Conservation (phyloP, 192 early-diverging fungal species). For the Backusella tarrabulga region DNA sequence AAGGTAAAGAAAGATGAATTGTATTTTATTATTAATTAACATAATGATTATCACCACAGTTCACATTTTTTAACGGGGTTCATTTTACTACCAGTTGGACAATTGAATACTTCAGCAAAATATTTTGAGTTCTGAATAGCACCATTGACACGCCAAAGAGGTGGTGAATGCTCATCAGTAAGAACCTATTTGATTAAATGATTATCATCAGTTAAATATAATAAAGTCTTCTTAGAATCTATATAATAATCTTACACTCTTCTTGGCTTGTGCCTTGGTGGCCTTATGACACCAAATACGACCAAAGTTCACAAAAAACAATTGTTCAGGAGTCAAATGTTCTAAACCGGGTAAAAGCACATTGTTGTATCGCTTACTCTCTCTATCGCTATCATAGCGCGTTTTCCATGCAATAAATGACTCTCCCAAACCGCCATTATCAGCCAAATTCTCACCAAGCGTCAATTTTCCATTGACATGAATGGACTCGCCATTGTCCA, state of each 20-base stretch:
- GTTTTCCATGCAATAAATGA: slow-evolving; percentile 36
- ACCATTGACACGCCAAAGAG: slow-evolving; percentile 66
- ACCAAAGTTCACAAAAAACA: slow-evolving; percentile 70
- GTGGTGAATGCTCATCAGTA: slow-evolving; percentile 70
- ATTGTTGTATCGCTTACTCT: slow-evolving; percentile 24
- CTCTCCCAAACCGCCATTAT: slow-evolving; percentile 62
- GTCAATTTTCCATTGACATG: slow-evolving; percentile 58
- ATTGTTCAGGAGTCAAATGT: slow-evolving; percentile 52
- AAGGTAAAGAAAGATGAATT: neutral
- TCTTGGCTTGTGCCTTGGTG: slow-evolving; percentile 43
- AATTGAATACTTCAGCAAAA: slow-evolving; percentile 73
- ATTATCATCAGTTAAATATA: neutral
- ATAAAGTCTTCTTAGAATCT: neutral
- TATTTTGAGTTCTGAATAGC: slow-evolving; percentile 60
- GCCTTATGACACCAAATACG: slow-evolving; percentile 63
- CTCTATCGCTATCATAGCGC: slow-evolving; percentile 32
- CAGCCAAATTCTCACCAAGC: slow-evolving; percentile 66
- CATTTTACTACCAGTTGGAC: slow-evolving; percentile 57
- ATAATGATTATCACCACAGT: slow-evolving; percentile 28
- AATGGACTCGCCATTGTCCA: slow-evolving; percentile 34
- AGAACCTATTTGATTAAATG: slow-evolving; percentile 37
- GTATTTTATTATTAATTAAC: neutral
- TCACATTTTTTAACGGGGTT: slow-evolving; percentile 67
- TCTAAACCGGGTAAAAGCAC: slow-evolving; percentile 46
- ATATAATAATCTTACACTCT: slow-evolving; percentile 34